Evolutionary conservation across 1,139 yeast species (phyloP).

Genomic region (Taphrina populina): DNA sequence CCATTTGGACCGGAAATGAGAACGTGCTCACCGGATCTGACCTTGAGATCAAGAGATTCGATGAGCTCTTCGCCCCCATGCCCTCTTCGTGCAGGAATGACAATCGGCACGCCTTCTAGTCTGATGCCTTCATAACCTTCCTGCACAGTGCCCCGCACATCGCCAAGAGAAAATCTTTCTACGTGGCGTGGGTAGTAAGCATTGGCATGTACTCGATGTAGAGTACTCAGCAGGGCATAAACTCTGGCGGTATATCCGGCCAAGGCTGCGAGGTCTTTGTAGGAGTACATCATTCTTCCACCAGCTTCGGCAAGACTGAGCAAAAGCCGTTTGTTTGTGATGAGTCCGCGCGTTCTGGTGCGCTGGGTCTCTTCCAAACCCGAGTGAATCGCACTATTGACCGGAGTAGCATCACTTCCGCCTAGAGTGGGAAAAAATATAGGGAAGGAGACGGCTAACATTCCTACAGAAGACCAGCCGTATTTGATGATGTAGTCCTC

Average conservation of each 20-base stretch:
- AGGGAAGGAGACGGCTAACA: constrained; percentile 84
- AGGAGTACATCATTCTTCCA: constrained; percentile 91
- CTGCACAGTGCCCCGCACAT: constrained; percentile 79
- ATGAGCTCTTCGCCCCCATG: constrained; percentile 52
- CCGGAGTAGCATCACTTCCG: constrained; percentile 42
- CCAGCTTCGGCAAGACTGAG: constrained; percentile 94
- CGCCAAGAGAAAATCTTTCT: constrained; percentile 46
- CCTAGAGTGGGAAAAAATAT: constrained; percentile 56
- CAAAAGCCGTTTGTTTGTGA: constrained; percentile 86
- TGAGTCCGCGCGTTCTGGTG: constrained; percentile 74
- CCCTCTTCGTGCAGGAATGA: constrained; percentile 54
- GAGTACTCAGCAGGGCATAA: constrained; percentile 66
- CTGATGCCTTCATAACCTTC: constrained; percentile 74
- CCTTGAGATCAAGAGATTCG: constrained; percentile 60
- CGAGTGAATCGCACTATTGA: constrained; percentile 39
- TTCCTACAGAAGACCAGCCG: constrained; percentile 94
- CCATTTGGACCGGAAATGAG: constrained; percentile 86
- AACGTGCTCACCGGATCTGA: constrained; percentile 67
- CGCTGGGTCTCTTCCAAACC: constrained; percentile 40
- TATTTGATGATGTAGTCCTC: constrained; percentile 88
- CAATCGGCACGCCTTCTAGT: constrained; percentile 77
- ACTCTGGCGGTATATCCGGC: constrained; percentile 90
- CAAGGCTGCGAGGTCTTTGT: constrained; percentile 85
- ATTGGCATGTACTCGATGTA: constrained; percentile 77
- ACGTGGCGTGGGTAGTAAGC: constrained; percentile 41